Evolutionary conservation across 1,284 basidiomycete genomes (phyloP).

Genomic region (Taiwanofungus camphoratus): DNA sequence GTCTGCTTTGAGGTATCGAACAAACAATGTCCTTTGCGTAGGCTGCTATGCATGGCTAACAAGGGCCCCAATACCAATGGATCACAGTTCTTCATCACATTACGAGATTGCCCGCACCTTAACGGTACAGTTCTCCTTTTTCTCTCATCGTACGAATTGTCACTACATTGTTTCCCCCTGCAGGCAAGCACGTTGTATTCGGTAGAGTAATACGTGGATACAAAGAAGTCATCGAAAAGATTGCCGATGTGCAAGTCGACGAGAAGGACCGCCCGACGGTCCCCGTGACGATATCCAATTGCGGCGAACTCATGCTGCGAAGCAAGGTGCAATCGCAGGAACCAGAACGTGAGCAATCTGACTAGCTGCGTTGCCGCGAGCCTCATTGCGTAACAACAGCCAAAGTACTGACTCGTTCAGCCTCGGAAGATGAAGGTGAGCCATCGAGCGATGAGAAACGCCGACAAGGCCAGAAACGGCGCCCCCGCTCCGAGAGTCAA

Average conservation of each 20-base stretch:
- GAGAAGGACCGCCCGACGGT: constrained; percentile 64
- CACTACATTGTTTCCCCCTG: background rate
- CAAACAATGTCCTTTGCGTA: constrained; percentile 20
- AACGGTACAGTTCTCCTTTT: constrained; percentile 40
- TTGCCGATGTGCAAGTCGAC: constrained; percentile 56
- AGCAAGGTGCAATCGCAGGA: constrained; percentile 27
- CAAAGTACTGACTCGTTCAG: constrained; percentile 10
- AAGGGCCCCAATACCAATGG: constrained; percentile 76
- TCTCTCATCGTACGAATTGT: too few species aligned
- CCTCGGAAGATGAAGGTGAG: constrained; percentile 16
- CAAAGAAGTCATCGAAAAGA: constrained; percentile 50
- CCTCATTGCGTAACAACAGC: constrained; percentile 1
- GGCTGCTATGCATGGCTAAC: constrained; percentile 81
- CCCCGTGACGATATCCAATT: constrained; percentile 72
- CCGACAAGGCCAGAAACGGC: constrained; percentile 29
- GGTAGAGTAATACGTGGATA: constrained; percentile 60
- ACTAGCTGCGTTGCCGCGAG: background rate
- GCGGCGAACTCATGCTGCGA: constrained; percentile 80
- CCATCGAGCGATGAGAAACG: constrained; percentile 17
- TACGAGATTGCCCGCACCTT: constrained; percentile 66
- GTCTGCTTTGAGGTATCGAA: background rate
- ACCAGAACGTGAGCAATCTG: constrained; percentile 11
- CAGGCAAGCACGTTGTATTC: constrained; percentile 78
- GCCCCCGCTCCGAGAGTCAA: constrained; percentile 12
- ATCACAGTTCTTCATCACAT: constrained; percentile 81